phyloP scores from a whole-genome alignment of 148 eudicot species.

The Cornus suecica region DNA sequence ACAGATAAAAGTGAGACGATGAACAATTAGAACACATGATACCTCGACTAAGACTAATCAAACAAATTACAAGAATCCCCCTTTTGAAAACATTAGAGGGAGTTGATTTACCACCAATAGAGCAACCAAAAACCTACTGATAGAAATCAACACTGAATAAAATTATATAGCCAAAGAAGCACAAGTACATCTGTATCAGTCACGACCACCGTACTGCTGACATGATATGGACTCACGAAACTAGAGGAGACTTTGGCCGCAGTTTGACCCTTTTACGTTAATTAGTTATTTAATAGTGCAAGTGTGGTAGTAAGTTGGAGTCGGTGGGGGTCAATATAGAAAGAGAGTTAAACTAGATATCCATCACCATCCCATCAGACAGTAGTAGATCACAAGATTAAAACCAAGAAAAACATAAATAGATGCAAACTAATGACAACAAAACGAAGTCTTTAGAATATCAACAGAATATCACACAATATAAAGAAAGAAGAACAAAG shows the following conservation, averaged over 20 bases:
- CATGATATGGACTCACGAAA: neutral
- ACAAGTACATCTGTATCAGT: neutral
- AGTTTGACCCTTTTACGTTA: neutral
- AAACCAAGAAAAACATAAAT: neutral
- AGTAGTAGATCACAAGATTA: neutral
- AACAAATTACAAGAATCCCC: neutral
- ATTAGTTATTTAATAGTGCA: too few relatives aligned
- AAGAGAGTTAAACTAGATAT: neutral
- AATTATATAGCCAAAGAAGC: neutral
- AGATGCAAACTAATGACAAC: neutral
- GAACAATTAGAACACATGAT: neutral
- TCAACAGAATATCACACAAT: neutral
- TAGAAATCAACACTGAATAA: neutral
- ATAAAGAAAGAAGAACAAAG: neutral
- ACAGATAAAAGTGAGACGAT: neutral
- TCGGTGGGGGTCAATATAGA: neutral
- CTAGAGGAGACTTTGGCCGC: neutral
- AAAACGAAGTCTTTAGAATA: neutral
- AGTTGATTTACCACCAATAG: neutral
- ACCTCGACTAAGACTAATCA: neutral
- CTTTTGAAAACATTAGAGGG: neutral
- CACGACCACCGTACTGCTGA: neutral
- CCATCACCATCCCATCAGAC: conserved; percentile 3
- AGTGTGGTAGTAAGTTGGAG: too few relatives aligned
- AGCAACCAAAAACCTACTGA: too few relatives aligned